These are phyloP conservation scores for Chloranthus sessilifolius DNA, from an alignment of 164 flowering plant genomes.

Conservation along the genomic window DNA sequence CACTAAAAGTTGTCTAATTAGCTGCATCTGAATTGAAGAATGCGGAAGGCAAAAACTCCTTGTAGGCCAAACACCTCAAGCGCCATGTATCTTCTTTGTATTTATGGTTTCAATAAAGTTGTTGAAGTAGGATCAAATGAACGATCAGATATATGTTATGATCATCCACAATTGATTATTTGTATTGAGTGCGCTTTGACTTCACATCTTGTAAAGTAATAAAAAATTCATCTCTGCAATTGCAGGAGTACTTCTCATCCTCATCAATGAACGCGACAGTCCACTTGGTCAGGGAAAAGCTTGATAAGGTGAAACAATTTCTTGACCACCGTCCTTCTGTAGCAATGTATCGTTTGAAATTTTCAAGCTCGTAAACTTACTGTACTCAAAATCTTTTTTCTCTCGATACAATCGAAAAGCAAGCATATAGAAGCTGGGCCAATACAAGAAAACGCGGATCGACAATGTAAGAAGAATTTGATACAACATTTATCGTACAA, in stretches of 20 bases:
- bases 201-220: too few relatives aligned
- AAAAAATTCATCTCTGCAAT: too few relatives aligned
- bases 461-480: slow-evolving; percentile 83
- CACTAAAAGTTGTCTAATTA: too few relatives aligned
- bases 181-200: too few relatives aligned
- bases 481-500: neutral
- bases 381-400: neutral
- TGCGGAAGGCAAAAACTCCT: too few relatives aligned
- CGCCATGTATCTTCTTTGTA: too few relatives aligned
- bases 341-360: neutral
- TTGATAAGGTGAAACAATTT: slow-evolving; percentile 57
- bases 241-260: slow-evolving; percentile 75
- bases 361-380: neutral
- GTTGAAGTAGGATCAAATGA: too few relatives aligned
- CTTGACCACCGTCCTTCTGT: neutral
- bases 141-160: too few relatives aligned
- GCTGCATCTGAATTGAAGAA: too few relatives aligned
- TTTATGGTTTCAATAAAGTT: too few relatives aligned
- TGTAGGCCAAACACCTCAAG: too few relatives aligned
- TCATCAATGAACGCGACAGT: slow-evolving; percentile 87
- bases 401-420: slow-evolving; percentile 64
- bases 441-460: slow-evolving; percentile 48
- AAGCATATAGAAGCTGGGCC: slow-evolving; percentile 39
- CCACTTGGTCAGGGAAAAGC: slow-evolving; percentile 64
- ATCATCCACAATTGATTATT: too few relatives aligned